Conservation (phyloP, 2,329 filamentous ascomycete species). For the Cercospora berteroae region DNA sequence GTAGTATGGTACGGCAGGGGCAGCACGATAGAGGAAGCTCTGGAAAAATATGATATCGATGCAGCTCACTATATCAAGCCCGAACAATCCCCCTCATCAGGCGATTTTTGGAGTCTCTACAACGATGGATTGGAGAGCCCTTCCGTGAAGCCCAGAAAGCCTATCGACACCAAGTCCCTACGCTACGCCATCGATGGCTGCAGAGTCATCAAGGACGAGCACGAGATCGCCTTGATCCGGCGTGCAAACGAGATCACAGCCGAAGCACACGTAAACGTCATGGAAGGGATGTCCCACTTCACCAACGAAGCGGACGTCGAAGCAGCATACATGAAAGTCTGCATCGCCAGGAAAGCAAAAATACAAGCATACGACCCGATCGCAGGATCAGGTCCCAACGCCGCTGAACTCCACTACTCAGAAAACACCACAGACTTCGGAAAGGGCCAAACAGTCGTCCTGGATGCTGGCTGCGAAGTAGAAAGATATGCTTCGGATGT, state of each 20-base stretch:
- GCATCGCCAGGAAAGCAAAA: slow-evolving; percentile 69
- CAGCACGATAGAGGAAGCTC: slow-evolving; percentile 70
- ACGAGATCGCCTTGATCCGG: slow-evolving; percentile 79
- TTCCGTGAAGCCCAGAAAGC: not conserved
- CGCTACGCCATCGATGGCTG: slow-evolving; percentile 73
- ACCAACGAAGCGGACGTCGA: slow-evolving; percentile 81
- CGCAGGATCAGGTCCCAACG: slow-evolving; percentile 78
- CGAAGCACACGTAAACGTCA: slow-evolving; percentile 70
- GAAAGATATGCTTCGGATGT: slow-evolving; percentile 85
- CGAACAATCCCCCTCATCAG: not conserved
- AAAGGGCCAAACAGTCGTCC: slow-evolving; percentile 69
- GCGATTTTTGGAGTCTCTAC: not conserved
- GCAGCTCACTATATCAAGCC: slow-evolving; percentile 53
- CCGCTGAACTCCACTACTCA: slow-evolving; percentile 81
- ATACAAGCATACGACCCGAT: slow-evolving; percentile 87
- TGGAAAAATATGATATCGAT: slow-evolving; percentile 76
- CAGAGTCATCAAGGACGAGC: slow-evolving; percentile 78
- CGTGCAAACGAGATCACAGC: slow-evolving; percentile 79
- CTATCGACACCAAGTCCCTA: slow-evolving; percentile 42
- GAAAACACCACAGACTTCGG: slow-evolving; percentile 71
- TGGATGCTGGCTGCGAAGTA: slow-evolving; percentile 88
- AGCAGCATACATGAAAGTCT: slow-evolving; percentile 70
- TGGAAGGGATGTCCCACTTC: slow-evolving; percentile 61
- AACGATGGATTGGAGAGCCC: not conserved
- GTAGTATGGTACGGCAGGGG: slow-evolving; percentile 95